Evolutionary conservation across 2,329 filamentous ascomycete species (phyloP), one percentile per base, ranked within the genome.

Genomic region (Fonsecaea erecta): DNA sequence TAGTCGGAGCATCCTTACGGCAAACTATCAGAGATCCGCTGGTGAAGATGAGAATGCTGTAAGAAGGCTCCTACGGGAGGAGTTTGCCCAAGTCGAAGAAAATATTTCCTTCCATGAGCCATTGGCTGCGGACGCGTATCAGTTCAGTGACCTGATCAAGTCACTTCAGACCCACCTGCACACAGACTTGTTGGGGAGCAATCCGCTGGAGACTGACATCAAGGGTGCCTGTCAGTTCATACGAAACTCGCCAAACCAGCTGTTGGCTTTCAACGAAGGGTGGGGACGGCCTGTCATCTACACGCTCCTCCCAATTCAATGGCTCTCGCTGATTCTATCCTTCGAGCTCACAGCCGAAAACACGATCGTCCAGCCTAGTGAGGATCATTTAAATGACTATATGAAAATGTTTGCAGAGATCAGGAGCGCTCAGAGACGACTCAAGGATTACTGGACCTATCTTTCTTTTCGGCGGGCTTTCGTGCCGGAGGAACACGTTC

Each of bases 251-350:
- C 71, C 70, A 54, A 16, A 63, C 11, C 59, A 73, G 24, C 61
- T 72, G 30, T 67, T 62, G 16, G 52, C 63, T 16, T 60, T 62
- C 2, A 71, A 73, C 46, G 52, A 34, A 24, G 73, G 72, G 1
- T 72, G 70, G 61, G 74, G 73, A 28, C 65, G 63, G 24, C 72
- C 72, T 18, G 43, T 75, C 12, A 32, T 56, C 3, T 74, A 74
- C 53, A 69, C 65, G 1, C 65, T 76, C 2, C 60, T 75, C 18
- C 74, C 74, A 21, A 62, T 75, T 11, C 52, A 52, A 3, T 58
- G 71, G 24, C 63, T 75, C 9, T 37, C 51, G 3, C 51, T 71
- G 2, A 55, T 74, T 28, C 21, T 48, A 32, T 30, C 32, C 18
- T 51, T 67, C 12, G 61, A 63, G 28, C 21, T 67, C 11, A 48